Evolutionary conservation across 108 stramenopile species (phyloP).

Genomic region (Nitzschia inconspicua): DNA sequence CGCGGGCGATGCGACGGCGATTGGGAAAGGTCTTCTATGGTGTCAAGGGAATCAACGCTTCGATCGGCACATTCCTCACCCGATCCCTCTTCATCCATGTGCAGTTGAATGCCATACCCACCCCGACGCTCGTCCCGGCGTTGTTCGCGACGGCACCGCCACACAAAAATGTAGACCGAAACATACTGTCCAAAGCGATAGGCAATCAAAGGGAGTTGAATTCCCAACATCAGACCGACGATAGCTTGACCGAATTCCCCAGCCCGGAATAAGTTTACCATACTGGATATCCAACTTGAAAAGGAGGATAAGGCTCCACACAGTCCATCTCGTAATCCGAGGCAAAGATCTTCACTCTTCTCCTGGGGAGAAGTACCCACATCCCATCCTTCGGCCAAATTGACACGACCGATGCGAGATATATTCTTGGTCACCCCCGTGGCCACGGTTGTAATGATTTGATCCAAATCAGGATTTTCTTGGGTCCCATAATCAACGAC

Average conservation of each 20-base stretch:
- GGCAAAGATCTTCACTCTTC: constrained; percentile 74
- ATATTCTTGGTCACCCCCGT: constrained; percentile 50
- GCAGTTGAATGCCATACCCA: constrained; percentile 68
- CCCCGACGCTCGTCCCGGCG: constrained; percentile 57
- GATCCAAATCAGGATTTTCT: constrained; percentile 38
- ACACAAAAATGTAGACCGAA: constrained; percentile 80
- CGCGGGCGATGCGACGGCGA: neutral
- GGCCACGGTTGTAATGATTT: constrained; percentile 42
- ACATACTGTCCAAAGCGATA: constrained; percentile 81
- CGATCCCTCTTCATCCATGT: constrained; percentile 31
- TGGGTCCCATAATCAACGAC: constrained; percentile 26
- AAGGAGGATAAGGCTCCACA: constrained; percentile 78
- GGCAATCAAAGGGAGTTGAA: constrained; percentile 70
- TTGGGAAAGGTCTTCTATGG: neutral
- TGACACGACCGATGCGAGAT: constrained; percentile 45
- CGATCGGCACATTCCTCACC: constrained; percentile 6
- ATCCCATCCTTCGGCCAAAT: constrained; percentile 76
- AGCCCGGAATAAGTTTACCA: constrained; percentile 54
- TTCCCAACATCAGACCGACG: constrained; percentile 64
- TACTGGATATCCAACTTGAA: constrained; percentile 72
- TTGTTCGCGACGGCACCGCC: constrained; percentile 66
- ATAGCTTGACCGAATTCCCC: constrained; percentile 67
- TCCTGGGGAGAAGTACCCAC: constrained; percentile 73
- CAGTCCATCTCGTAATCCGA: constrained; percentile 77
- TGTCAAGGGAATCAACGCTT: neutral